A percentile compares a stretch with the other conserved stretches of the same genome.
phyloP scores from a whole-genome alignment of 495 filamentous ascomycete genomes.

The Tirmania nivea region DNA sequence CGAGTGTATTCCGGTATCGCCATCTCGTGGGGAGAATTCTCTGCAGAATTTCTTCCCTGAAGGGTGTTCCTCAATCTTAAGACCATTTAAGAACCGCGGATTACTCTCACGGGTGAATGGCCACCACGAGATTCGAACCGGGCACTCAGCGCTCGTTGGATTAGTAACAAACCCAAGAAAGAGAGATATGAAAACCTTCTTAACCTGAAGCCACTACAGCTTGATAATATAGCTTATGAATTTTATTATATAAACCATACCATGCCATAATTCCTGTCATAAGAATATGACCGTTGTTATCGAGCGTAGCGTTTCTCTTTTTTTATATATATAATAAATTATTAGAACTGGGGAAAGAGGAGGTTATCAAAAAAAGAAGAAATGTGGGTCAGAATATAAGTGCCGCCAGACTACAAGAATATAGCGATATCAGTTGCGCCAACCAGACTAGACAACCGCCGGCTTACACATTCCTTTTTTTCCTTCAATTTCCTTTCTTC shows the following conservation, averaged over 20 bases:
- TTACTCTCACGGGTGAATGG: conserved; percentile 13
- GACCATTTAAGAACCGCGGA: conserved; percentile 7
- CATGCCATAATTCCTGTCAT: too few species aligned
- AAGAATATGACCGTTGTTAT: too few species aligned
- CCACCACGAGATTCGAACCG: conserved; percentile 19
- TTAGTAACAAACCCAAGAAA: not conserved
- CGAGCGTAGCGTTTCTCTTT: too few species aligned
- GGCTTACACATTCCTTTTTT: too few species aligned
- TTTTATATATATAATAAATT: too few species aligned
- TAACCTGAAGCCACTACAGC: not conserved
- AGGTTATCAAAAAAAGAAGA: too few species aligned
- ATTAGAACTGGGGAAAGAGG: too few species aligned
- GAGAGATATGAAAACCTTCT: not conserved
- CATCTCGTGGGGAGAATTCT: conserved; percentile 18
- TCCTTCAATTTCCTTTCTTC: too few species aligned
- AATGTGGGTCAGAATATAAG: too few species aligned
- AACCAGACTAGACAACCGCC: too few species aligned
- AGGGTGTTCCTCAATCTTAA: conserved; percentile 18
- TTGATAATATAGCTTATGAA: conserved; percentile 1
- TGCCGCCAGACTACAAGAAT: too few species aligned
- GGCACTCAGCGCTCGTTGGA: conserved; percentile 10
- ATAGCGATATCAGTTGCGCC: too few species aligned
- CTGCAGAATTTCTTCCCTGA: conserved; percentile 20
- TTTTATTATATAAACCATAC: not conserved
- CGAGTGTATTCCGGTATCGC: conserved; percentile 16